Conservation (phyloP, 2,329 filamentous ascomycete species). For the Colletotrichum caudatum region DNA sequence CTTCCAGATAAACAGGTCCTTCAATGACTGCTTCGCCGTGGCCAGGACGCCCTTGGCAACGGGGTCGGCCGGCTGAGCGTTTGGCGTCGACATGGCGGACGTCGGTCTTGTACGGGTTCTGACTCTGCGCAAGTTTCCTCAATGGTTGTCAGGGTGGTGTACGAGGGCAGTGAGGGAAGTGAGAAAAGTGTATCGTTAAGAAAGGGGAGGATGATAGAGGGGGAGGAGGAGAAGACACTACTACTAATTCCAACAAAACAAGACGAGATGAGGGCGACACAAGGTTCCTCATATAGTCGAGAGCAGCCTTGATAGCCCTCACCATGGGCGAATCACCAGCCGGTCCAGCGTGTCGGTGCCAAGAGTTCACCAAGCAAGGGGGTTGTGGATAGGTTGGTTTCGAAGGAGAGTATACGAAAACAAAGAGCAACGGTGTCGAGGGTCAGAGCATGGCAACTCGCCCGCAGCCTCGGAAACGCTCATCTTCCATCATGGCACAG, state of each 20-base stretch:
- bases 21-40: slow-evolving; percentile 72
- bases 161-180: not conserved
- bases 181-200: not conserved
- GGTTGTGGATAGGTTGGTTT: slow-evolving; percentile 30
- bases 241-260: slow-evolving; percentile 1
- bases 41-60: slow-evolving; percentile 73
- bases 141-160: not conserved
- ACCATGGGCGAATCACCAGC: slow-evolving; percentile 27
- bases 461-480: slow-evolving; percentile 28
- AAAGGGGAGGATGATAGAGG: not conserved
- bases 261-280: slow-evolving; percentile 16
- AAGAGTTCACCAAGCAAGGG: slow-evolving; percentile 37
- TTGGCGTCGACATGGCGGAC: slow-evolving; percentile 41
- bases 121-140: slow-evolving; percentile 5
- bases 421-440: slow-evolving; percentile 10
- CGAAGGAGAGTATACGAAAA: slow-evolving; percentile 16
- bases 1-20: slow-evolving; percentile 79
- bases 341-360: slow-evolving; percentile 33
- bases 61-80: slow-evolving; percentile 70
- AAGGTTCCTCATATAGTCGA: slow-evolving; percentile 33
- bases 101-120: not conserved
- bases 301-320: not conserved
- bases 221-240: slow-evolving; percentile 18
- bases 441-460: slow-evolving; percentile 22
- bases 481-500: slow-evolving; percentile 35